phyloP scores from a whole-genome alignment of 2,329 filamentous ascomycete genomes.

The Diaporthe destruens region DNA sequence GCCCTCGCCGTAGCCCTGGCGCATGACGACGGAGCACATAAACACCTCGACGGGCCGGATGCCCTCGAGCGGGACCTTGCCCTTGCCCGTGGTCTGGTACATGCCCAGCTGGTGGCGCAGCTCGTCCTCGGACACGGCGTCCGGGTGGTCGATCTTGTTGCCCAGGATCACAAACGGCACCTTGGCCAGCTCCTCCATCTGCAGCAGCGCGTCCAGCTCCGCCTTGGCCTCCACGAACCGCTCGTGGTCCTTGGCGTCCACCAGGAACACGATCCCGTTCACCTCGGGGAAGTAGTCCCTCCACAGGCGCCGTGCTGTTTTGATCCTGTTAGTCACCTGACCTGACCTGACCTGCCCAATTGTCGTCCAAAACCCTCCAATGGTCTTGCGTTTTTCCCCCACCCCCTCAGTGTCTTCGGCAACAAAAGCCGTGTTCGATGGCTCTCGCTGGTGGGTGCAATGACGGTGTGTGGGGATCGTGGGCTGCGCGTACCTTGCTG shows the following conservation, averaged over 20 bases:
- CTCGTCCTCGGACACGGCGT: constrained; percentile 95
- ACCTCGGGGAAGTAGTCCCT: constrained; percentile 98
- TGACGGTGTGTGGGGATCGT: not conserved
- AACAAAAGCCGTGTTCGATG: not conserved
- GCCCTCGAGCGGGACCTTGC: constrained; percentile 88
- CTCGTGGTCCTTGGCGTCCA: constrained; percentile 97
- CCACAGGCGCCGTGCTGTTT: constrained; percentile 87
- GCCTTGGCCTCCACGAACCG: constrained; percentile 94
- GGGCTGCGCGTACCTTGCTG: constrained; percentile 77
- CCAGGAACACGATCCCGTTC: constrained; percentile 95
- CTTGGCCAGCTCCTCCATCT: constrained; percentile 97
- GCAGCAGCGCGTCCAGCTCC: constrained; percentile 93
- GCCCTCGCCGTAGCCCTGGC: constrained; percentile 92
- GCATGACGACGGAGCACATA: constrained; percentile 99
- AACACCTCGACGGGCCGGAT: constrained; percentile 97
- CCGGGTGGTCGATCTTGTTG: constrained; percentile 99
- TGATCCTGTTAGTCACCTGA: constrained; percentile 30
- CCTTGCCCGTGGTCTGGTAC: constrained; percentile 97
- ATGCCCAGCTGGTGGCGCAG: constrained; percentile 91
- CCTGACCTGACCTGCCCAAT: too few relatives aligned
- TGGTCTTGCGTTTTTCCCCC: not conserved
- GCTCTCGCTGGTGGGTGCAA: not conserved
- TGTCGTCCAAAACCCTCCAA: too few relatives aligned
- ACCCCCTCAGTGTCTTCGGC: not conserved
- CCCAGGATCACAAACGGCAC: constrained; percentile 96